phyloP scores from a whole-genome alignment of 306 rosid genomes.

The Datisca glomerata region DNA sequence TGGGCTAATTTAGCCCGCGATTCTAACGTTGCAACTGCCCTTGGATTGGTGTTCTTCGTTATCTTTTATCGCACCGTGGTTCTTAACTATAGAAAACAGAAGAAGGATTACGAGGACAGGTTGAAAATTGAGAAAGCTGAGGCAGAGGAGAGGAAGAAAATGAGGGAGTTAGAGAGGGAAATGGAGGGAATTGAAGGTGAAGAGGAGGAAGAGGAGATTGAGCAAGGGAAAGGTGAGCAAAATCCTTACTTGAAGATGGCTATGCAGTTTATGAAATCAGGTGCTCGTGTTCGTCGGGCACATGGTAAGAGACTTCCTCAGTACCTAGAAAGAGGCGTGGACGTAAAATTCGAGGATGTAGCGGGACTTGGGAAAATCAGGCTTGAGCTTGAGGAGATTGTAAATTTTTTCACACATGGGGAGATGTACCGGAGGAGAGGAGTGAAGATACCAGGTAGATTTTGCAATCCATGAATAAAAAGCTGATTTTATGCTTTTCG shows the following conservation, averaged over 20 bases:
- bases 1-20: constrained; percentile 56
- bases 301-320: constrained; percentile 67
- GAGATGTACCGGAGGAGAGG: constrained; percentile 95
- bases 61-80: constrained; percentile 82
- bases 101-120: constrained; percentile 92
- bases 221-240: constrained; percentile 54
- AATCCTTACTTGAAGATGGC: constrained; percentile 86
- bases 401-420: constrained; percentile 94
- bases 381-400: constrained; percentile 98
- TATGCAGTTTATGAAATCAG: constrained; percentile 89
- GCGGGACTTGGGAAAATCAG: constrained; percentile 96
- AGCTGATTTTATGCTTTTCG: too few species aligned
- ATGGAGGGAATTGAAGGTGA: constrained; percentile 49
- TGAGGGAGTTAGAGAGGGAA: constrained; percentile 66
- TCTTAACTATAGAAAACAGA: constrained; percentile 69
- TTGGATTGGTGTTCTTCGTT: constrained; percentile 59
- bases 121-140: constrained; percentile 82
- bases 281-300: constrained; percentile 80
- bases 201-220: constrained; percentile 49
- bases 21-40: constrained; percentile 31
- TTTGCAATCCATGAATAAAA: background rate
- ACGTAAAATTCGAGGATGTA: constrained; percentile 88
- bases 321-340: constrained; percentile 86
- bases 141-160: constrained; percentile 85
- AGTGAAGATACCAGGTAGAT: constrained; percentile 84